A percentile compares a stretch with the other conserved stretches of the same genome.
Evolutionary conservation across 2,329 filamentous ascomycete species (phyloP).

Genomic region (Tricladium varicosporioides): DNA sequence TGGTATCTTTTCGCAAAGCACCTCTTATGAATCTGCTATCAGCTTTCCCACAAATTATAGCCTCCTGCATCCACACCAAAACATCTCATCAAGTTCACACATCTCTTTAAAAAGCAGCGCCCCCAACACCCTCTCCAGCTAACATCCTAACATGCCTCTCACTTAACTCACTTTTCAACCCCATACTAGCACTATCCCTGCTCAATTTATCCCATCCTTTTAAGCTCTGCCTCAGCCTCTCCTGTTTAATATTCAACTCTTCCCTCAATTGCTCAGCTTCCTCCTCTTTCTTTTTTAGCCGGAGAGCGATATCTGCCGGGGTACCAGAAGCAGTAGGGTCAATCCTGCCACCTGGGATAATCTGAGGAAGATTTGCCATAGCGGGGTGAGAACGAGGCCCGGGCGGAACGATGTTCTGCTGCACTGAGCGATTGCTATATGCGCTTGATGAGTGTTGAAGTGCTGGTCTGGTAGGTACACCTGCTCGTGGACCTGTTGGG

Average conservation of each 20-base stretch:
- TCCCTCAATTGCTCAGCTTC: constrained; percentile 32
- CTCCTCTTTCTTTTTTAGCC: constrained; percentile 34
- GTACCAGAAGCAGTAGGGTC: constrained; percentile 32
- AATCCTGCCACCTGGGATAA: constrained; percentile 33
- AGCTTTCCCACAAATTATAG: too few relatives aligned
- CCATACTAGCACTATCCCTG: constrained; percentile 28
- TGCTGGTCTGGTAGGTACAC: constrained; percentile 27
- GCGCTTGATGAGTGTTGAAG: constrained; percentile 27
- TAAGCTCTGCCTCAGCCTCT: constrained; percentile 31
- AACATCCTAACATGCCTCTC: constrained; percentile 34
- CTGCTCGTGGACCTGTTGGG: constrained; percentile 32
- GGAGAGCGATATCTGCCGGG: constrained; percentile 25
- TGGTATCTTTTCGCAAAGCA: too few relatives aligned
- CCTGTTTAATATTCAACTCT: constrained; percentile 32
- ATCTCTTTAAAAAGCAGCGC: constrained; percentile 31
- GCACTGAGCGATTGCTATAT: constrained; percentile 20
- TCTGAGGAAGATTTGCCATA: constrained; percentile 31
- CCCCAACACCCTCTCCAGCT: constrained; percentile 35
- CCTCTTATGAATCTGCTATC: too few relatives aligned
- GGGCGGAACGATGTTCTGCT: constrained; percentile 15
- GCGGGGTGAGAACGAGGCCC: constrained; percentile 34
- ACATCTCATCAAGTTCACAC: too few relatives aligned
- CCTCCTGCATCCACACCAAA: background rate
- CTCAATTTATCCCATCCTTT: constrained; percentile 33
- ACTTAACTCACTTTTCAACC: constrained; percentile 33